phyloP scores from a whole-genome alignment of 306 rosid species.

The Arachis stenosperma region DNA sequence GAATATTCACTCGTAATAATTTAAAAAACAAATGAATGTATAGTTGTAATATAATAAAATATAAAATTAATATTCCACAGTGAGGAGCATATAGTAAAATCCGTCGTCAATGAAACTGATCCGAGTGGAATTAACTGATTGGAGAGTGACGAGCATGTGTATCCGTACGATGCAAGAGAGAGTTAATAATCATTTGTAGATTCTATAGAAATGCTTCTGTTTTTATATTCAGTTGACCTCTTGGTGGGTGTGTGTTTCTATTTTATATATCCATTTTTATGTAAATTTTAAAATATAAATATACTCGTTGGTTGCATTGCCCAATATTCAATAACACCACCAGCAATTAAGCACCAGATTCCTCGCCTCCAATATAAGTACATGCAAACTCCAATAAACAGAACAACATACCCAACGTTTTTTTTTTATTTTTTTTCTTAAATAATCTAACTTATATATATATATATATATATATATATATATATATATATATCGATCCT shows the following conservation, averaged over 20 bases:
- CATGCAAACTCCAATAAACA: background rate
- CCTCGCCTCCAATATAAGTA: background rate
- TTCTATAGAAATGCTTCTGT: slow-evolving; percentile 3
- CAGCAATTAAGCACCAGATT: background rate
- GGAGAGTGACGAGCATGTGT: background rate
- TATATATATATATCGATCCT: no score
- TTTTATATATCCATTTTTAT: background rate
- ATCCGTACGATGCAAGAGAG: background rate
- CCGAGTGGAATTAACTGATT: background rate
- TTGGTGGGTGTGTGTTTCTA: background rate
- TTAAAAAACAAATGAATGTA: no score
- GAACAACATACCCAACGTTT: background rate
- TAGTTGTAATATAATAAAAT: no score
- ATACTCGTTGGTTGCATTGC: no score
- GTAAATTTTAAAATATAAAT: background rate
- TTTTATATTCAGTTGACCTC: slow-evolving; percentile 26
- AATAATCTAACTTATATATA: no score
- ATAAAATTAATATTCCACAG: no score
- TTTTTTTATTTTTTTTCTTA: background rate
- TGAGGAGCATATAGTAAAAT: no score
- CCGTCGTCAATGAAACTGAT: no score
- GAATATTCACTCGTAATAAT: no score
- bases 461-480: no score
- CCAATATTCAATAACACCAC: background rate
- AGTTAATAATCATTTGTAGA: slow-evolving; percentile 3